Base-by-base conservation (phyloP, 2,329 filamentous ascomycete genomes). In the Parascedosporium putredinis region DNA sequence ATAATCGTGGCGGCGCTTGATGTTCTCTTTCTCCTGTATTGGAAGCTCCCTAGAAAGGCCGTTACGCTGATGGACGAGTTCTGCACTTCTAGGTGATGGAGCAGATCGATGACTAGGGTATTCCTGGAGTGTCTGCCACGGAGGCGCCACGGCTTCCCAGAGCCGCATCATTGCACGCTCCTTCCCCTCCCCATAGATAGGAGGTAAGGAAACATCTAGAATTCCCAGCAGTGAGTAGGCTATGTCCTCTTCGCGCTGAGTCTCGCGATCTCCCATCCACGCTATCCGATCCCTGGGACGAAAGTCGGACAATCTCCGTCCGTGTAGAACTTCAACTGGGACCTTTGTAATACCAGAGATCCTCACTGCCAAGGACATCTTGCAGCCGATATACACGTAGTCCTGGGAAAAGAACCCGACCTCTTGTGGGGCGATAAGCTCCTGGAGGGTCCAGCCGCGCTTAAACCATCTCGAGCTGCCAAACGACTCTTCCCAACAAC, bases 161-260 rank as follows among this genome's bases (percentile, higher is more conserved):
- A 43, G 1, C 38, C 38, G 1, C 58, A 47, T 31, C 6, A 54
- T 31, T 31, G 27, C 27, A 31, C 12, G 12, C 12, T 31, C 27
- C 27, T 31, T 31, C 27, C 27, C 27, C 31, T 64, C 62, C 7
- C 60, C 60, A 31, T 63, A 63, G 1, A 61, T 47, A 8, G 63
- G 51, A 1, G 58, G 55, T 55, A 65, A 60, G 14, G 54, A 56
- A 0, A 65, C 50, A 5, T 52, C 55, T 8, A 65, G 62, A 4
- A 64, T 49, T 0, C 62, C 63, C 2, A 64, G 49, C 0, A 65
- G 49, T 6, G 54, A 60, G 38, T 64, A 64, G 0, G 62, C 58
- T 2, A 42, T 20, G 40, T 65, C 59, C 45, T 64, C 56, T 24
- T 45, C 20, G 10, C 56, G 54, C 1, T 47, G 58, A 1, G 57